Percentiles rank a stretch among this genome's conserved stretches.
These are phyloP conservation scores for Leccinum aurantiacum DNA, from an alignment of 768 basidiomycete genomes.

Conservation along the genomic window DNA sequence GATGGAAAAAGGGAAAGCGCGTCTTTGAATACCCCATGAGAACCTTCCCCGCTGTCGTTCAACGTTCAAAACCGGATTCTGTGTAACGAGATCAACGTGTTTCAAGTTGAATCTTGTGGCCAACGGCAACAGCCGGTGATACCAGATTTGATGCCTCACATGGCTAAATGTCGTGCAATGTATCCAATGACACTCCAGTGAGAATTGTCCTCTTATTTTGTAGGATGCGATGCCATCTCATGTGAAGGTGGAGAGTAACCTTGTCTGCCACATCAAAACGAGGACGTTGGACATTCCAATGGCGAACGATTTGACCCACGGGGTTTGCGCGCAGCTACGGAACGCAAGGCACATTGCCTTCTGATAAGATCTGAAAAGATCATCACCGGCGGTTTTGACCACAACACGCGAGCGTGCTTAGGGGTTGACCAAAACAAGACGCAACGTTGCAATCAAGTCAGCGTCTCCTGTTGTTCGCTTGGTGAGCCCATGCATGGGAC, in stretches of 20 bases:
- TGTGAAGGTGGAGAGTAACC: slow-evolving; percentile 2
- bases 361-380: slow-evolving; percentile 18
- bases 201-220: background rate
- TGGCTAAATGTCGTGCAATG: slow-evolving; percentile 7
- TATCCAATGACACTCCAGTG: slow-evolving; percentile 2
- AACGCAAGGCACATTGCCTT: slow-evolving; percentile 18
- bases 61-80: slow-evolving; percentile 8
- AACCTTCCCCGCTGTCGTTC: slow-evolving; percentile 10
- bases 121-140: slow-evolving; percentile 5
- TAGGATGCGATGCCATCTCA: slow-evolving; percentile 4
- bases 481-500: slow-evolving; percentile 7
- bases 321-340: slow-evolving; percentile 12
- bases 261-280: slow-evolving; percentile 24
- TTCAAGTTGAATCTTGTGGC: slow-evolving; percentile 3
- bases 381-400: slow-evolving; percentile 13
- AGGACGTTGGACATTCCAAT: slow-evolving; percentile 12
- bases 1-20: slow-evolving; percentile 8
- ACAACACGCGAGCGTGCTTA: slow-evolving; percentile 11
- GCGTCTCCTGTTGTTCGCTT: slow-evolving; percentile 5
- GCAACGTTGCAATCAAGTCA: background rate
- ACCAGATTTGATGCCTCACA: background rate
- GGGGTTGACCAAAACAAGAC: slow-evolving; percentile 7
- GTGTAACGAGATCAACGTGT: slow-evolving; percentile 13
- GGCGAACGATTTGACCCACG: slow-evolving; percentile 14
- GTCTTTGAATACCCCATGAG: slow-evolving; percentile 9